Evolutionary conservation across 345 rosid species (phyloP).

Genomic region (Kernera saxatilis): DNA sequence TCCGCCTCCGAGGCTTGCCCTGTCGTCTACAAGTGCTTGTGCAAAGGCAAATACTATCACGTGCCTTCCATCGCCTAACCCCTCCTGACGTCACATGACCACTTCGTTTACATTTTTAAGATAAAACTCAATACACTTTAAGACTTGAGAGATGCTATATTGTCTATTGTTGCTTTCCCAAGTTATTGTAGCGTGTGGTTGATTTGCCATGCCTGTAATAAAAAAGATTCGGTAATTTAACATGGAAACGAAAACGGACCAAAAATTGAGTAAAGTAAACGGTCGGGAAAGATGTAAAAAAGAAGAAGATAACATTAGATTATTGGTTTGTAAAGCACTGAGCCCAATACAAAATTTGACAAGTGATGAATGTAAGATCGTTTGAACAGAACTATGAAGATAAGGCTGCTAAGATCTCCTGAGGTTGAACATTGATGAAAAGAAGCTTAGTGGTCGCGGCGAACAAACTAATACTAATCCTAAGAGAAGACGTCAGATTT

Average conservation of each 20-base stretch:
- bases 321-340: conserved; percentile 9
- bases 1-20: conserved; percentile 79
- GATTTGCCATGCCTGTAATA: neutral
- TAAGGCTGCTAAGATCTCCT: neutral
- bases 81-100: neutral
- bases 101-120: neutral
- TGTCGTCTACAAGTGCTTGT: conserved; percentile 75
- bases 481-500: neutral
- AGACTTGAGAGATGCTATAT: neutral
- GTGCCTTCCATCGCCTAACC: conserved; percentile 47
- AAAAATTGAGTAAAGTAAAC: too few species aligned
- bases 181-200: neutral
- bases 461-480: conserved; percentile 25
- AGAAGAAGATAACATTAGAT: neutral
- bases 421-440: neutral
- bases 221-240: neutral
- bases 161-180: neutral
- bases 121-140: neutral
- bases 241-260: neutral
- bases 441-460: neutral
- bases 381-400: neutral
- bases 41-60: conserved; percentile 79
- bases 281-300: neutral
- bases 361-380: neutral
- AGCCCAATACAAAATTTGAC: conserved; percentile 3